phyloP scores from a whole-genome alignment of 805 yeast genomes.

The Kregervanrija delftensis region DNA sequence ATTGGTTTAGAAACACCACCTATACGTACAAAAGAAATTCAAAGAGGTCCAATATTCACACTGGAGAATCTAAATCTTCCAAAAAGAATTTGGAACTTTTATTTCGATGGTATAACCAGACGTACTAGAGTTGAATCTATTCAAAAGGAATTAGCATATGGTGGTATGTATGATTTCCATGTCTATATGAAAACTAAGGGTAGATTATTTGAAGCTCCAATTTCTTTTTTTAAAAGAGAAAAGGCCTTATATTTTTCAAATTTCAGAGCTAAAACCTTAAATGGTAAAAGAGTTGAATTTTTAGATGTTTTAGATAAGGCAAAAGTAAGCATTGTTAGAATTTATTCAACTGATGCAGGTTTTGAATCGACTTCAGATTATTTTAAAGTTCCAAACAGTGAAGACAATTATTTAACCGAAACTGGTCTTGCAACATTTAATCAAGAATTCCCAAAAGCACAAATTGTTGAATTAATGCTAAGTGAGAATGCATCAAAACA shows the following conservation, averaged over 20 bases:
- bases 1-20: conserved; percentile 27
- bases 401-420: conserved; percentile 32
- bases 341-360: conserved; percentile 66
- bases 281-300: conserved; percentile 26
- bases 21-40: conserved; percentile 13
- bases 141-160: conserved; percentile 57
- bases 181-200: conserved; percentile 71
- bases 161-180: conserved; percentile 62
- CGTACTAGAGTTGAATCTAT: conserved; percentile 30
- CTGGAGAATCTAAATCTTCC: conserved; percentile 24
- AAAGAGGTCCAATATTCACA: conserved; percentile 18
- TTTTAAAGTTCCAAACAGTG: conserved; percentile 40
- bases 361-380: conserved; percentile 57
- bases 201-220: conserved; percentile 76
- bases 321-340: conserved; percentile 56
- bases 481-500: conserved; percentile 73
- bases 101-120: conserved; percentile 31
- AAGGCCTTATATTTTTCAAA: conserved; percentile 81
- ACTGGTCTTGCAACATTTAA: conserved; percentile 36
- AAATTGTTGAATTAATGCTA: conserved; percentile 68
- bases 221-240: conserved; percentile 66
- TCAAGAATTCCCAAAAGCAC: conserved; percentile 44
- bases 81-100: conserved; percentile 27
- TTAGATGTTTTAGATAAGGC: conserved; percentile 35
- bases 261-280: conserved; percentile 49